Evolutionary conservation across 2,329 filamentous ascomycete species (phyloP).

Genomic region (Lasiodiplodia citricola): DNA sequence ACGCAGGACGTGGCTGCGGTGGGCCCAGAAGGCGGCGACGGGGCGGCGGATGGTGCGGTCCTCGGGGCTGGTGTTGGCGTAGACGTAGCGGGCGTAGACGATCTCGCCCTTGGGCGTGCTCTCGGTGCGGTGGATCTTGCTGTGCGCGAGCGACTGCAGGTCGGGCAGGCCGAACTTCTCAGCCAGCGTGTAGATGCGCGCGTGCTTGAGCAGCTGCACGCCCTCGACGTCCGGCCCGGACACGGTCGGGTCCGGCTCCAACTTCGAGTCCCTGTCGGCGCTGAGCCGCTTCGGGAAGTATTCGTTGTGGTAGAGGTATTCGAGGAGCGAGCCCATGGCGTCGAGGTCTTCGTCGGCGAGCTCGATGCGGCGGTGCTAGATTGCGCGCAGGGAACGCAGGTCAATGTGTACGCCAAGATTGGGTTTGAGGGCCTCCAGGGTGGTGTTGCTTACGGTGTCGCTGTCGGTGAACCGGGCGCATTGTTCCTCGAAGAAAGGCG

Average conservation of each 20-base stretch:
- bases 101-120: constrained; percentile 90
- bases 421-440: background rate
- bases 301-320: constrained; percentile 83
- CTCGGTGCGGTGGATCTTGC: constrained; percentile 91
- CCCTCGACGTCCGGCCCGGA: constrained; percentile 77
- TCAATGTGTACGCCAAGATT: constrained; percentile 25
- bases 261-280: constrained; percentile 66
- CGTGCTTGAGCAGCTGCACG: constrained; percentile 83
- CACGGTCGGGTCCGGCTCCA: constrained; percentile 71
- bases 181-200: constrained; percentile 86
- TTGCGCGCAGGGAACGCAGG: constrained; percentile 7
- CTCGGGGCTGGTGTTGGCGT: constrained; percentile 72
- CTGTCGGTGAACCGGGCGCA: constrained; percentile 67
- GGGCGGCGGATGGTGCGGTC: constrained; percentile 79
- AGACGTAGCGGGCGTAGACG: constrained; percentile 88
- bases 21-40: constrained; percentile 90
- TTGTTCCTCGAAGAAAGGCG: constrained; percentile 73
- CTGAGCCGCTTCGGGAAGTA: constrained; percentile 74
- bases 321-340: constrained; percentile 78
- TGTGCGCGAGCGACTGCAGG: constrained; percentile 78
- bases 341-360: constrained; percentile 72
- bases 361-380: constrained; percentile 68
- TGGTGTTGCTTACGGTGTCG: constrained; percentile 45
- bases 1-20: constrained; percentile 77
- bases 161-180: constrained; percentile 71